Evolutionary conservation across 345 rosid species (phyloP).

Genomic region (Laguncularia racemosa): DNA sequence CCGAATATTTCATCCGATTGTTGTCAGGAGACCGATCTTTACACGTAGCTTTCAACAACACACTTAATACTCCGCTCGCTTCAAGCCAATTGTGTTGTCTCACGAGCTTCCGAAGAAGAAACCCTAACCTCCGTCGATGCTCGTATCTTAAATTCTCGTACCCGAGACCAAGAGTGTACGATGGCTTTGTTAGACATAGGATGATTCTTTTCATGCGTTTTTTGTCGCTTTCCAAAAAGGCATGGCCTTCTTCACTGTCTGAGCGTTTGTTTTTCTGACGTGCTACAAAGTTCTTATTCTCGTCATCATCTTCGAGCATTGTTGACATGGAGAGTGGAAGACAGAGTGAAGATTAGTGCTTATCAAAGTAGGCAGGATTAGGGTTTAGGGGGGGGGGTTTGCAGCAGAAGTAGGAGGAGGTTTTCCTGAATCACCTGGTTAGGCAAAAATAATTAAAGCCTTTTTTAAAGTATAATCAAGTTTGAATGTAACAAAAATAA

Average conservation of each 20-base stretch:
- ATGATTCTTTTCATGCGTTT: conserved; percentile 25
- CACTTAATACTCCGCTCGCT: conserved; percentile 57
- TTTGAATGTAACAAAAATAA: too few relatives aligned
- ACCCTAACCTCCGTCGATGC: conserved; percentile 28
- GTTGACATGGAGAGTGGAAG: too few relatives aligned
- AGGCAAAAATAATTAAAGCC: too few relatives aligned
- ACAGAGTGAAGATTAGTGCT: too few relatives aligned
- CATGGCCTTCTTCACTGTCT: background rate
- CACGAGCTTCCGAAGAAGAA: conserved; percentile 40
- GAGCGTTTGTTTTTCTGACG: too few relatives aligned
- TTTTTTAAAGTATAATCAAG: too few relatives aligned
- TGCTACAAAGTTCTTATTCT: too few relatives aligned
- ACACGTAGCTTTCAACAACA: conserved; percentile 48
- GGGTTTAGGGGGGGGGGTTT: too few relatives aligned
- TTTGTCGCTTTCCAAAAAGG: background rate
- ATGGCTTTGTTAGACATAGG: conserved; percentile 41
- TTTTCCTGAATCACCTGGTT: too few relatives aligned
- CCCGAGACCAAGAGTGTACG: conserved; percentile 33
- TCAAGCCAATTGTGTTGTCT: conserved; percentile 49
- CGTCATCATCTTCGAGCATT: too few relatives aligned
- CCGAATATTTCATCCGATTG: conserved; percentile 69
- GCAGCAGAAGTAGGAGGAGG: too few relatives aligned
- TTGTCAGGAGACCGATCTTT: conserved; percentile 26
- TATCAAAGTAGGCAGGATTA: too few relatives aligned
- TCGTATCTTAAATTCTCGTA: conserved; percentile 24